Evolutionary conservation across 306 rosid genomes (phyloP), one percentile per base, ranked within the genome.

Genomic region (Macrotyloma uniflorum): DNA sequence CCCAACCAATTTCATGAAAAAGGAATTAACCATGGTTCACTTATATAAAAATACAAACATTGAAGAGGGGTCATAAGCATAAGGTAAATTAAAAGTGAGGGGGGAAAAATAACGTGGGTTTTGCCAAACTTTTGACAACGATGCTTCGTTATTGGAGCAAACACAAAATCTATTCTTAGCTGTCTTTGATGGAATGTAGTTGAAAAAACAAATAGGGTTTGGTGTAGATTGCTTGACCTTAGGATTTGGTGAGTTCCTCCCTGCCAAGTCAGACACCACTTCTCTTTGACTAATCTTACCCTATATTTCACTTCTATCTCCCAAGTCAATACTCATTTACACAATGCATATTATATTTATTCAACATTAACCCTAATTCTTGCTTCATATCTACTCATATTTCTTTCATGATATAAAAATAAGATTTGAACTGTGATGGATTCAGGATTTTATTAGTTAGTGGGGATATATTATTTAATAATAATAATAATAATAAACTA

Each of bases 111-210:
- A 70, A 51, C 18, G 47, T 6, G 23, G 1, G 26, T 40, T 77
- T 53, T 1, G 75, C 58, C 59, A 11, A 77, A 77, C 75, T 77
- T 66, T 54, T 67, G 69, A 77, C 35, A 77, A 67, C 1, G 16
- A 2, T 40, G 59, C 18, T 18, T 67, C 0, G 67, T 74, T 30
- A 38, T 77, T 77, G 32, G 58, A 38, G 75, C 45, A 35, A 24
- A 36, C 15, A 5, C 74, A 66, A 66, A 75, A 62, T 62, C 12
- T 50, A 75, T 22, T 40, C 50, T 65, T 76, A 78, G 76, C 49
- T 78, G 82, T 55, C 36, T 57, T 46, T 23, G 53, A 76, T 76
- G 2, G 20, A 19, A 8, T 63, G 43, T 9, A 38, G 43, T 38
- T 38, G 13, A 38, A 38, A 38, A 38, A 1, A 38, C n/a, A 38